phyloP scores from a whole-genome alignment of 257 asterid species.

The Fraxinus quadrangulata region DNA sequence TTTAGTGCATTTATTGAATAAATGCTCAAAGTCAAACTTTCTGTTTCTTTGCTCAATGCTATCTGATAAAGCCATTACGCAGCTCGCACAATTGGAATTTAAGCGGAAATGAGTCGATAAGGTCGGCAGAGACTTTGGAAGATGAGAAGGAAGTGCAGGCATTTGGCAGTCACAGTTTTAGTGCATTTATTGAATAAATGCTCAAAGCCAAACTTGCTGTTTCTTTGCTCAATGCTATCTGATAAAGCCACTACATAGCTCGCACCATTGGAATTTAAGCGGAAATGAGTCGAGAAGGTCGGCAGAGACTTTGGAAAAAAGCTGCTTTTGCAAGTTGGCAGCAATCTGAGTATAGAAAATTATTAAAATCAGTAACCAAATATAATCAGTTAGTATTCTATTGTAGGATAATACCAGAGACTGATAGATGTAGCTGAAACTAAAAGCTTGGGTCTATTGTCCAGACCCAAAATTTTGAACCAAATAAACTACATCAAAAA shows the following conservation, averaged over 20 bases:
- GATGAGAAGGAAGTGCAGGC: slow-evolving; percentile 26
- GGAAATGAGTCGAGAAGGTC: not conserved
- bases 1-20: slow-evolving; percentile 36
- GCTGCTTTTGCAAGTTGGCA: slow-evolving; percentile 30
- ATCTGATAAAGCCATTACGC: slow-evolving; percentile 20
- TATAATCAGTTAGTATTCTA: not conserved
- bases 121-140: not conserved
- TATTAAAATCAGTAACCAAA: not conserved
- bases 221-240: slow-evolving; percentile 22
- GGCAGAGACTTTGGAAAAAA: slow-evolving; percentile 8
- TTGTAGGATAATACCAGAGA: not conserved
- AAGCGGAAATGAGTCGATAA: slow-evolving; percentile 6
- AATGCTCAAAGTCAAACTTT: slow-evolving; percentile 36
- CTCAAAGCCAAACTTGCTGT: slow-evolving; percentile 35
- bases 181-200: slow-evolving; percentile 38
- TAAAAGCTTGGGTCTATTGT: not conserved
- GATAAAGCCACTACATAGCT: slow-evolving; percentile 20
- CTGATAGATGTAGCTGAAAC: not conserved
- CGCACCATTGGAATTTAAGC: slow-evolving; percentile 19
- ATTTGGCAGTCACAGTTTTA: not conserved
- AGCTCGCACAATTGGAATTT: slow-evolving; percentile 23
- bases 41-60: slow-evolving; percentile 22
- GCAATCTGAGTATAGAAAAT: slow-evolving; percentile 19
- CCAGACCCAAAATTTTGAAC: not conserved
- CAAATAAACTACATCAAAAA: not conserved